Conservation (phyloP, 2,329 filamentous ascomycete species). For the Lasiodiplodia gonubiensis region DNA sequence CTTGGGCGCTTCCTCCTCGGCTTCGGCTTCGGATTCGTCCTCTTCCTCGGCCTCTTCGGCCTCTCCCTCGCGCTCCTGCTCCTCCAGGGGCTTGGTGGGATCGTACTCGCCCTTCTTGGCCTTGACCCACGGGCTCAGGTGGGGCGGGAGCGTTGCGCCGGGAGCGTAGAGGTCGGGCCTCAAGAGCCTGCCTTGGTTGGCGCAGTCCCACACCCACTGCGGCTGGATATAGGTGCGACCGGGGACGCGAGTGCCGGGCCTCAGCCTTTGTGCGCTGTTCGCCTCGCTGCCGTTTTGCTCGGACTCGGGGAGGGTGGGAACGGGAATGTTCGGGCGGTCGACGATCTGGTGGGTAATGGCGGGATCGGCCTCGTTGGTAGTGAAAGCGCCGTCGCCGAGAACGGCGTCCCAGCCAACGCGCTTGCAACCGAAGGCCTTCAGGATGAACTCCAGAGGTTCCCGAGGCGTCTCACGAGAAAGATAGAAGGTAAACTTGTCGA, state of each 20-base stretch:
- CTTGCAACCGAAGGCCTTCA: conserved; percentile 94
- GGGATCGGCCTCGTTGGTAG: conserved; percentile 83
- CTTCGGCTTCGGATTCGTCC: conserved; percentile 49
- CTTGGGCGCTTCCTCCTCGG: conserved; percentile 47
- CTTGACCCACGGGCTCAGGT: conserved; percentile 96
- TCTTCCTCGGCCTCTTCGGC: conserved; percentile 72
- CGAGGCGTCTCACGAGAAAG: conserved; percentile 92
- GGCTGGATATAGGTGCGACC: conserved; percentile 93
- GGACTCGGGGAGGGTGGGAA: conserved; percentile 46
- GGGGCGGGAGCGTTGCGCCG: conserved; percentile 86
- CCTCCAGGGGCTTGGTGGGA: conserved; percentile 81
- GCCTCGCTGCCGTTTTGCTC: conserved; percentile 51
- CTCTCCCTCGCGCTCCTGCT: conserved; percentile 87
- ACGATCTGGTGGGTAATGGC: conserved; percentile 96
- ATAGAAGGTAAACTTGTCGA: conserved; percentile 88
- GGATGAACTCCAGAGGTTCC: conserved; percentile 87
- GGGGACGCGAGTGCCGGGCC: conserved; percentile 72
- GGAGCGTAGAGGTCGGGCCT: conserved; percentile 87
- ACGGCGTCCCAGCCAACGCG: conserved; percentile 93
- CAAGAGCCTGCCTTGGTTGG: conserved; percentile 90
- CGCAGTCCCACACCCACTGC: conserved; percentile 97
- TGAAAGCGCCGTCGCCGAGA: conserved; percentile 90
- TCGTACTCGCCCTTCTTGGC: conserved; percentile 87
- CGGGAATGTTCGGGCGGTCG: conserved; percentile 76
- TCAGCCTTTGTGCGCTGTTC: conserved; percentile 31